Base-by-base conservation (phyloP, 805 yeast genomes). In the Schwanniomyces yamadae region DNA sequence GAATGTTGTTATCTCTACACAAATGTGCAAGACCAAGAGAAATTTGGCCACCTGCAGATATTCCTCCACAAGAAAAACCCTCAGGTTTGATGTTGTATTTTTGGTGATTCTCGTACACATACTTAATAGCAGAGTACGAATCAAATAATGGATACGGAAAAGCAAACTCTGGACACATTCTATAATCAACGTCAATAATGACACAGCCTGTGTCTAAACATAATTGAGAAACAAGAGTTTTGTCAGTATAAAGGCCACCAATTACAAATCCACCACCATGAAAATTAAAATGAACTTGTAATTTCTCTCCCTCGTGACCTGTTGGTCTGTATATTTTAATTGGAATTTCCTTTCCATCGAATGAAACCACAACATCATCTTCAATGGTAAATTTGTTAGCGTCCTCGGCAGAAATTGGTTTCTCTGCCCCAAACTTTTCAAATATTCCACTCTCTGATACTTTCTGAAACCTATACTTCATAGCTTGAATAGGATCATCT, bases 211-310 rank as follows among this genome's bases (percentile, higher is more conserved):
- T n/a, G n/a, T n/a, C n/a, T n/a, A n/a, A n/a, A n/a, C n/a, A n/a
- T n/a, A n/a, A n/a, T n/a, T n/a, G n/a, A 10, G 55, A 59, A 28
- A 55, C 38, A 15, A 41, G 37, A 8, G 58, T 50, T 27, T 40
- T 33, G 9, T 43, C 37, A 24, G 49, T 56, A 40, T 54, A 55
- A 18, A 57, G 41, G 31, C 52, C 59, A 11, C 63, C 63, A 22
- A 58, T 42, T 11, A 57, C 64, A 52, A 61, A 56, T 10, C 64
- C 65, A 14, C 65, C 65, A 20, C 65, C 63, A 34, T 59, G 65
- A 41, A 44, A 57, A 46, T 59, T 56, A 8, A 55, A 37, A 25
- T 52, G 55, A 13, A 58, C 61, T 6, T 63, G 64, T 44, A 60
- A 47, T 2, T 48, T 45, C 2, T 30, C 46, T 10, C 33, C 45